These are phyloP conservation scores for Aspergillus neoniger DNA, from an alignment of 2,329 filamentous ascomycete species.

Conservation along the genomic window DNA sequence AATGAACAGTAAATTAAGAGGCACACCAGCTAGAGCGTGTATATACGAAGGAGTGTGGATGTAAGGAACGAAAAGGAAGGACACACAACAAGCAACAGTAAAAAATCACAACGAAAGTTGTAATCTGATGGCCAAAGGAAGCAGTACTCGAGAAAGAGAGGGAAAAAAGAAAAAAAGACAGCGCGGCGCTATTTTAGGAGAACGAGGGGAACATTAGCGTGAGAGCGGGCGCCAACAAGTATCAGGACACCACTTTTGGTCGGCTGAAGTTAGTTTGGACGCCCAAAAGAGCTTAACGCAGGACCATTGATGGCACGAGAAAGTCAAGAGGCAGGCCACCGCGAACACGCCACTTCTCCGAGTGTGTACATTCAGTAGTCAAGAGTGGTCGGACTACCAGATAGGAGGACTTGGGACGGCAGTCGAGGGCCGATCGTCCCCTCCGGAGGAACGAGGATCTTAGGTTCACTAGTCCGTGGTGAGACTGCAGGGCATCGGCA, in stretches of 20 bases:
- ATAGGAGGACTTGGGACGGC: conserved; percentile 23
- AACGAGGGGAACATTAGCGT: conserved; percentile 11
- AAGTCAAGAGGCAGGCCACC: conserved; percentile 5
- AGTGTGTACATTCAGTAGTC: conserved; percentile 16
- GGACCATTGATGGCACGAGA: conserved; percentile 11
- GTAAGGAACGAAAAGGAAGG: conserved; percentile 5
- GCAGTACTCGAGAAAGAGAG: conserved; percentile 4
- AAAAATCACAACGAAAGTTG: not conserved
- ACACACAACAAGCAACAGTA: conserved; percentile 1
- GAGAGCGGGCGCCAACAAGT: conserved; percentile 14
- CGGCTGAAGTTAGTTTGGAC: conserved; percentile 3
- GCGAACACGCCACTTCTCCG: conserved; percentile 21
- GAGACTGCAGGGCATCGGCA: conserved; percentile 16
- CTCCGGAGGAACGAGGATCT: conserved; percentile 28
- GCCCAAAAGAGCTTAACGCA: conserved; percentile 15
- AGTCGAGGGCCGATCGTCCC: conserved; percentile 29
- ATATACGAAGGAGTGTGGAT: conserved; percentile 5
- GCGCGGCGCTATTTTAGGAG: conserved; percentile 22
- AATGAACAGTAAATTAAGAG: conserved; percentile 6
- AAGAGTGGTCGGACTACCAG: conserved; percentile 1
- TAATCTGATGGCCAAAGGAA: conserved; percentile 5
- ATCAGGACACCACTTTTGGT: conserved; percentile 4
- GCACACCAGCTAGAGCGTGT: conserved; percentile 4
- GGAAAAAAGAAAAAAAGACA: conserved; percentile 11
- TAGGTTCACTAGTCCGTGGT: conserved; percentile 18